A percentile compares a stretch with the other conserved stretches of the same genome.
These are phyloP conservation scores for Rhizophora apiculata DNA, from an alignment of 345 rosid genomes.

Conservation along the genomic window DNA sequence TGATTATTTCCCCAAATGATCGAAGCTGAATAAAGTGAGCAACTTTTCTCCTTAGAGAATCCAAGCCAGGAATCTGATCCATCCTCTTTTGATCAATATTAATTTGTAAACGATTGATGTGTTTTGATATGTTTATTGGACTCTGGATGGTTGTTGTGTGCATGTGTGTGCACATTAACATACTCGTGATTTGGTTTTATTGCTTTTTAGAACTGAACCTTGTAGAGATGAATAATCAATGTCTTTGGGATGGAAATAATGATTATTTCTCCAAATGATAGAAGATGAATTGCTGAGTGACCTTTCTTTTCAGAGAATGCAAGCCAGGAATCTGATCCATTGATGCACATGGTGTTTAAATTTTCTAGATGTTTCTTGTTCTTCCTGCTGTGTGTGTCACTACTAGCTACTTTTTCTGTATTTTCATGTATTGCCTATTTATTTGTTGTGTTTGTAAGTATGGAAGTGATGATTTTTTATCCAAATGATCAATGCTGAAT, in stretches of 20 bases:
- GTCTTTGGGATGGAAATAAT: background rate
- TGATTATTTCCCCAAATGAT: constrained; percentile 15
- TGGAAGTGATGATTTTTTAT: background rate
- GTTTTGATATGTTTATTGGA: background rate
- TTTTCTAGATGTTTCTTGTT: no score
- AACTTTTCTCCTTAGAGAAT: constrained; percentile 9
- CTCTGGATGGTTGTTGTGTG: no score
- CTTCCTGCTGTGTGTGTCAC: no score
- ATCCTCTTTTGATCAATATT: background rate
- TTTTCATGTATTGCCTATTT: no score
- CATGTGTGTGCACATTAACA: no score
- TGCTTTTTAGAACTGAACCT: no score
- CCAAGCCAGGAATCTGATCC: constrained; percentile 6
- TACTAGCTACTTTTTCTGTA: no score
- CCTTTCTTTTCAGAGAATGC: background rate
- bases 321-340: constrained; percentile 2
- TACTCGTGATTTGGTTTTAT: no score
- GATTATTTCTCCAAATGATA: constrained; percentile 11
- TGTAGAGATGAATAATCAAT: no score
- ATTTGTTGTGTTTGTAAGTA: background rate
- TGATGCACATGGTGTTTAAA: no score
- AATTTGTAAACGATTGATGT: background rate
- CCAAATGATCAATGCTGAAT: background rate
- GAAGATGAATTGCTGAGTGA: background rate
- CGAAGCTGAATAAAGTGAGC: constrained; percentile 6